phyloP scores from a whole-genome alignment of 2,329 filamentous ascomycete genomes.

The Cercospora citrullina region DNA sequence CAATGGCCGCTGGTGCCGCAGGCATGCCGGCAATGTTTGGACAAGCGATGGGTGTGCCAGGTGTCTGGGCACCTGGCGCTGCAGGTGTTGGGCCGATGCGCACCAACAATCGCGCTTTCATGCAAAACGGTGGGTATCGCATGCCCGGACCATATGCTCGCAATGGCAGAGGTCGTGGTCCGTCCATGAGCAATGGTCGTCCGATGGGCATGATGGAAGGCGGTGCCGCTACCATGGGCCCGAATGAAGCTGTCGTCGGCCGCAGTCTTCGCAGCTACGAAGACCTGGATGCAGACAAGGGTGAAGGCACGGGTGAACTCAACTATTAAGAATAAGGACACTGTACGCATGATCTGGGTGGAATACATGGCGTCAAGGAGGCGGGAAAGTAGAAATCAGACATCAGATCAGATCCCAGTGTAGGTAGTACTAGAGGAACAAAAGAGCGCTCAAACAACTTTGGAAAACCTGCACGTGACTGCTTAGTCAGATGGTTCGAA shows the following conservation, averaged over 20 bases:
- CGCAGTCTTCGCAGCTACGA: conserved; percentile 96
- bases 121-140: conserved; percentile 29
- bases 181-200: conserved; percentile 29
- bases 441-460: neutral
- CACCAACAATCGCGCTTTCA: conserved; percentile 40
- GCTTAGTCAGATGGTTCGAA: neutral
- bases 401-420: neutral
- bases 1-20: conserved; percentile 39
- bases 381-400: neutral
- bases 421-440: neutral
- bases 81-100: conserved; percentile 46
- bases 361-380: neutral
- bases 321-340: conserved; percentile 73
- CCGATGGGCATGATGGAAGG: conserved; percentile 53
- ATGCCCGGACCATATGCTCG: conserved; percentile 35
- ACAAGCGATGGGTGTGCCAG: conserved; percentile 47
- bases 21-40: conserved; percentile 38
- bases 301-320: conserved; percentile 71
- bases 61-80: conserved; percentile 24
- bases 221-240: conserved; percentile 71
- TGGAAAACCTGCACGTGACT: neutral
- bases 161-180: conserved; percentile 35
- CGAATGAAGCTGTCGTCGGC: conserved; percentile 87
- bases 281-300: conserved; percentile 77
- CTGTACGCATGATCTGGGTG: neutral